Evolutionary conservation across 2,329 filamentous ascomycete species (phyloP).

Genomic region (Hypoxylon sp.): DNA sequence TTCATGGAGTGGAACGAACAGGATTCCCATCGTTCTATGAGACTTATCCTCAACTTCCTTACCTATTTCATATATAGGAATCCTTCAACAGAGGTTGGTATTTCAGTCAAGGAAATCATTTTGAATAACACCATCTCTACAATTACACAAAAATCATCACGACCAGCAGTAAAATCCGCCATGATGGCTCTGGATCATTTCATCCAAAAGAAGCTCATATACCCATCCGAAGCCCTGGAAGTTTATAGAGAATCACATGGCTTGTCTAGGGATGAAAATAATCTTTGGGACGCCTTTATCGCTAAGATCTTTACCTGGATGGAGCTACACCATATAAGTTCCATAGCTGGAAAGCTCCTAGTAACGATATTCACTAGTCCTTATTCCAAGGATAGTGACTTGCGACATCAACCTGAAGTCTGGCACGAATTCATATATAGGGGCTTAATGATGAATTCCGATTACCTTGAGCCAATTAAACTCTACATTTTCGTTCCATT

Average conservation of each 20-base stretch:
- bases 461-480: conserved; percentile 69
- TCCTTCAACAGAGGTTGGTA: conserved; percentile 51
- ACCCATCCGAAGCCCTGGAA: conserved; percentile 54
- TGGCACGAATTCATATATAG: conserved; percentile 67
- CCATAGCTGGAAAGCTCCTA: conserved; percentile 68
- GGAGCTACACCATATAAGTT: conserved; percentile 64
- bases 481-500: conserved; percentile 70
- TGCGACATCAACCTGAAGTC: conserved; percentile 50
- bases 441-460: conserved; percentile 57
- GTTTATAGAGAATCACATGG: conserved; percentile 51
- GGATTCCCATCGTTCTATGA: conserved; percentile 70
- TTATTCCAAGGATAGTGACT: conserved; percentile 45
- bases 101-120: conserved; percentile 55
- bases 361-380: conserved; percentile 64
- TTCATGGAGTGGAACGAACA: conserved; percentile 74
- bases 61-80: conserved; percentile 61
- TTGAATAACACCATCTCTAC: conserved; percentile 65
- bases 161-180: conserved; percentile 73
- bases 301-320: conserved; percentile 63
- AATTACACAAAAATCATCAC: conserved; percentile 67
- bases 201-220: conserved; percentile 66
- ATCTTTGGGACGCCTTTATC: conserved; percentile 61
- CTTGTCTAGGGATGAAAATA: conserved; percentile 36
- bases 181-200: conserved; percentile 74
- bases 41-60: conserved; percentile 67